Conservation (phyloP, 2,329 filamentous ascomycete species). For the Aspergillus sp. region DNA sequence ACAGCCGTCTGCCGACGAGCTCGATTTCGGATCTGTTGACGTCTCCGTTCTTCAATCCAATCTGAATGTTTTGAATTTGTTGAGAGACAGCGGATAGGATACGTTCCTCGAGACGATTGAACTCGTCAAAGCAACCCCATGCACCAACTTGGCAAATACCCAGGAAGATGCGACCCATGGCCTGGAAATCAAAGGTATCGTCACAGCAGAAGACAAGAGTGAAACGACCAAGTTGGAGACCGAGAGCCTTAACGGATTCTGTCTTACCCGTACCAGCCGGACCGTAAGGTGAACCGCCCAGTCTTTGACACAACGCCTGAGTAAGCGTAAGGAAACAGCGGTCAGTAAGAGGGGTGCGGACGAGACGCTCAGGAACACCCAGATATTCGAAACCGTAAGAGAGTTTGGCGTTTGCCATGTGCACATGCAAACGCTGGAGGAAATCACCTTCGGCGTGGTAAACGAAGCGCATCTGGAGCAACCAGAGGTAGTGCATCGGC, state of each 20-base stretch:
- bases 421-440: slow-evolving; percentile 74
- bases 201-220: slow-evolving; percentile 99
- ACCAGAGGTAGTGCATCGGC: slow-evolving; percentile 80
- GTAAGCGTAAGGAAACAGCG: slow-evolving; percentile 97
- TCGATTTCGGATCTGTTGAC: slow-evolving; percentile 89
- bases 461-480: slow-evolving; percentile 94
- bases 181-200: slow-evolving; percentile 98
- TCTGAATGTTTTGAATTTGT: slow-evolving; percentile 98
- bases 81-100: slow-evolving; percentile 97
- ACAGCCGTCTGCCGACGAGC: slow-evolving; percentile 81
- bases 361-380: slow-evolving; percentile 89
- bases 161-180: slow-evolving; percentile 98
- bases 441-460: slow-evolving; percentile 77
- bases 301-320: slow-evolving; percentile 86
- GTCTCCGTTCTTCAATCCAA: slow-evolving; percentile 78
- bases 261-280: slow-evolving; percentile 98
- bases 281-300: slow-evolving; percentile 95
- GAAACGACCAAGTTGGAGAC: slow-evolving; percentile 92
- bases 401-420: slow-evolving; percentile 93
- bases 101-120: slow-evolving; percentile 96
- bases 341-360: slow-evolving; percentile 93
- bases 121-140: slow-evolving; percentile 99
- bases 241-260: slow-evolving; percentile 95
- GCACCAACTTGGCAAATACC: slow-evolving; percentile 98
- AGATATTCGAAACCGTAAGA: slow-evolving; percentile 98